These are phyloP conservation scores for Yamadazyma olivae DNA, from an alignment of 805 yeast genomes.

Conservation along the genomic window DNA sequence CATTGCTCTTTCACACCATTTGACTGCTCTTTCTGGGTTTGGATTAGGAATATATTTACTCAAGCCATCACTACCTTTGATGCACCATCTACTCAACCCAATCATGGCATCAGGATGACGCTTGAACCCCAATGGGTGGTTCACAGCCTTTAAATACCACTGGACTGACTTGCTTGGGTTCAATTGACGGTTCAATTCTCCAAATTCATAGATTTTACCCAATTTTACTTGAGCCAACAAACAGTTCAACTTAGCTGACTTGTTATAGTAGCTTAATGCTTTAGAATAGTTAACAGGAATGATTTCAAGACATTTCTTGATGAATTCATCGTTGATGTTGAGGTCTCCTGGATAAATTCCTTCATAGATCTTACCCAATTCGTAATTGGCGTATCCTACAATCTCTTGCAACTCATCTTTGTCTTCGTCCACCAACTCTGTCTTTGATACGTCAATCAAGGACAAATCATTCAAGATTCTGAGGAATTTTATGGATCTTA, in stretches of 20 bases:
- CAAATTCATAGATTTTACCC: slow-evolving; percentile 41
- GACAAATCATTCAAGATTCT: slow-evolving; percentile 35
- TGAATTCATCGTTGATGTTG: slow-evolving; percentile 32
- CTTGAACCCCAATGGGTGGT: slow-evolving; percentile 35
- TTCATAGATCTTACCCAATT: slow-evolving; percentile 41
- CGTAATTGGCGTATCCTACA: slow-evolving; percentile 39
- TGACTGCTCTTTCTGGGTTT: slow-evolving; percentile 33
- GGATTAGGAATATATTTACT: slow-evolving; percentile 35
- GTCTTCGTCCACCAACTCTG: slow-evolving; percentile 36
- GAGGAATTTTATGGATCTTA: slow-evolving; percentile 33
- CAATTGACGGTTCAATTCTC: slow-evolving; percentile 37
- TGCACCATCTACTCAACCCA: slow-evolving; percentile 41
- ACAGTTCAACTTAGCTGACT: slow-evolving; percentile 38
- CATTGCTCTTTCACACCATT: slow-evolving; percentile 44
- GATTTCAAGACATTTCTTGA: slow-evolving; percentile 27
- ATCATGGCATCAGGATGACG: slow-evolving; percentile 46
- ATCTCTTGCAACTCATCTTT: slow-evolving; percentile 39
- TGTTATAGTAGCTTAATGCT: slow-evolving; percentile 39
- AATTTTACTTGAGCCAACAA: slow-evolving; percentile 39
- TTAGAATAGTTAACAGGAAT: slow-evolving; percentile 44
- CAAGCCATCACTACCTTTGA: slow-evolving; percentile 31
- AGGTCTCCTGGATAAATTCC: slow-evolving; percentile 45
- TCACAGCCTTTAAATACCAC: slow-evolving; percentile 42
- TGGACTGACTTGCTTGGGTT: slow-evolving; percentile 42
- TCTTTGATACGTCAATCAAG: slow-evolving; percentile 30